These are phyloP conservation scores for Erodium chrysanthum DNA, from an alignment of 441 rosid species.

Conservation along the genomic window DNA sequence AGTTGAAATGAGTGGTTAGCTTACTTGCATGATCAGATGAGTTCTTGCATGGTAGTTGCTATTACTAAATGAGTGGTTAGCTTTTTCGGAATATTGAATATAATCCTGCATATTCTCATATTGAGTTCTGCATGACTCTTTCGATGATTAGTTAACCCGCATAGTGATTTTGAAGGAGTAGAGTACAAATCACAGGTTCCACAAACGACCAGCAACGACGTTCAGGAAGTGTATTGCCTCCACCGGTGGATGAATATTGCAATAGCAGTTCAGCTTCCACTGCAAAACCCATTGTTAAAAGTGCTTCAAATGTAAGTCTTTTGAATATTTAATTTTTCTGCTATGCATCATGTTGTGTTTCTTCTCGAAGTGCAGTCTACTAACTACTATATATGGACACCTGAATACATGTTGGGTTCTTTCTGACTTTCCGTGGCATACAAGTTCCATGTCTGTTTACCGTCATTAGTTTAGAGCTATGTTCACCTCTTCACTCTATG, in stretches of 20 bases:
- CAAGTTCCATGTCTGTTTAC: too few relatives aligned
- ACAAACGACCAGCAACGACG: slow-evolving; percentile 36
- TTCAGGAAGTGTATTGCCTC: slow-evolving; percentile 50
- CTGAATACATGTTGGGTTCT: too few relatives aligned
- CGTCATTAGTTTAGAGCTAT: too few relatives aligned
- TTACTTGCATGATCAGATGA: background rate
- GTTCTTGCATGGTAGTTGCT: background rate
- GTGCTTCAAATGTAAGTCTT: slow-evolving; percentile 35
- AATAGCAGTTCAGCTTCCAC: slow-evolving; percentile 29
- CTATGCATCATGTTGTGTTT: background rate
- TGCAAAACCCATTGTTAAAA: slow-evolving; percentile 37
- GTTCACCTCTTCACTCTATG: too few relatives aligned
- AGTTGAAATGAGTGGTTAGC: too few relatives aligned
- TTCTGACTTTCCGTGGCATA: too few relatives aligned
- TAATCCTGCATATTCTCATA: background rate
- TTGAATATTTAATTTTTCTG: background rate
- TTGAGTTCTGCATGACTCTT: background rate
- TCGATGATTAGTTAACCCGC: slow-evolving; percentile 11
- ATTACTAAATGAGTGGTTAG: background rate
- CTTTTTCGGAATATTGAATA: too few relatives aligned
- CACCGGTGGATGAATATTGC: slow-evolving; percentile 46
- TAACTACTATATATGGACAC: too few relatives aligned
- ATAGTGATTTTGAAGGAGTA: slow-evolving; percentile 33
- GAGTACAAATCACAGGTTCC: slow-evolving; percentile 53
- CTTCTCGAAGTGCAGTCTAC: too few relatives aligned